Percentiles rank a stretch among this genome's conserved stretches.
These are phyloP conservation scores for Aphanocladium album DNA, from an alignment of 2,329 filamentous ascomycete genomes.

Conservation along the genomic window DNA sequence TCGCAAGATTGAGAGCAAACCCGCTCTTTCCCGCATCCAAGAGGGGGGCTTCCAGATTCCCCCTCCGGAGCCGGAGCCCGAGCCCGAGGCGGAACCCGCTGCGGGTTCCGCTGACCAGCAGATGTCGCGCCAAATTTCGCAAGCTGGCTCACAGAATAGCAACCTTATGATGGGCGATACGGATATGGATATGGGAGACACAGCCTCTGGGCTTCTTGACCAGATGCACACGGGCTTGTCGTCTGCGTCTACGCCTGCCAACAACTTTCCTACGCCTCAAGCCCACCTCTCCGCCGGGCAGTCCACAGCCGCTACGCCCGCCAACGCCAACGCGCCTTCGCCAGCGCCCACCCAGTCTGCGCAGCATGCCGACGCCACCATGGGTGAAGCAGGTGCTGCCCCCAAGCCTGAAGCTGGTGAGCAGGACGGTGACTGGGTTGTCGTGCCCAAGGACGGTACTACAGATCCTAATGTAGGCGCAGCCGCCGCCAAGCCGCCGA, in stretches of 20 bases:
- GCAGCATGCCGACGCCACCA: slow-evolving; percentile 21
- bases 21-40: slow-evolving; percentile 65
- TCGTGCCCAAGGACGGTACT: slow-evolving; percentile 59
- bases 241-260: slow-evolving; percentile 54
- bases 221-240: slow-evolving; percentile 62
- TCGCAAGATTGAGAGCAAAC: slow-evolving; percentile 59
- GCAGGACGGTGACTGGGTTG: slow-evolving; percentile 66
- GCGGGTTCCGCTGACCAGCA: slow-evolving; percentile 20
- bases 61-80: slow-evolving; percentile 38
- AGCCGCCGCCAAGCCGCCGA: slow-evolving; percentile 16
- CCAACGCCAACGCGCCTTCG: slow-evolving; percentile 41
- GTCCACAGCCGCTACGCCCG: slow-evolving; percentile 54
- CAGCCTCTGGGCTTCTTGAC: slow-evolving; percentile 60
- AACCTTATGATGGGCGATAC: slow-evolving; percentile 50
- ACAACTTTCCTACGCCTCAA: slow-evolving; percentile 58
- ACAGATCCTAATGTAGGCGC: slow-evolving; percentile 19
- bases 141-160: slow-evolving; percentile 51
- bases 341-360: slow-evolving; percentile 31
- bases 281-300: slow-evolving; percentile 50
- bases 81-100: slow-evolving; percentile 23
- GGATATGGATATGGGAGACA: slow-evolving; percentile 61
- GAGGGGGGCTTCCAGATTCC: slow-evolving; percentile 71
- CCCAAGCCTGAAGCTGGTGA: slow-evolving; percentile 35
- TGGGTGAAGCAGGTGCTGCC: slow-evolving; percentile 41
- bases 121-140: slow-evolving; percentile 50